Conservation (phyloP, 1,284 basidiomycete species). For the Mrakiaceae sp. region DNA sequence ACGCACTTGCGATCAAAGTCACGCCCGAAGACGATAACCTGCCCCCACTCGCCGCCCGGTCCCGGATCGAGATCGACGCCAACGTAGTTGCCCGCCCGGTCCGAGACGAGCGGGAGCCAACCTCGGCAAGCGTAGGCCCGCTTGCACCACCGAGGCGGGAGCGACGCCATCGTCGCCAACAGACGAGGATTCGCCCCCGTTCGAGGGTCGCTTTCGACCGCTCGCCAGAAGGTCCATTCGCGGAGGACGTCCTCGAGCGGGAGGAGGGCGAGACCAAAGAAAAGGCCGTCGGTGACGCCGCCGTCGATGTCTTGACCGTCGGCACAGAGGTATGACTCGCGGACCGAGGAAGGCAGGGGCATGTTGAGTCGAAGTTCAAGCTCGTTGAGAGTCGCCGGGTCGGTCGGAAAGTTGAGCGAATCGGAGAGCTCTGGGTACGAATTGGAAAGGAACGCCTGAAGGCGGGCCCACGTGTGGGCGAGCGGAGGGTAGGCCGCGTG, state of each 20-base stretch:
- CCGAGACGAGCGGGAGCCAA: constrained; percentile 89
- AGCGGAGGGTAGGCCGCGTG: constrained; percentile 53
- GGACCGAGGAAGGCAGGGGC: constrained; percentile 60
- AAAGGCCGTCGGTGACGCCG: constrained; percentile 73
- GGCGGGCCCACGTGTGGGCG: constrained; percentile 62
- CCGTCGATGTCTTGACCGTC: constrained; percentile 85
- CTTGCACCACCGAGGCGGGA: constrained; percentile 85
- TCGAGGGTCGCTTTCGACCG: constrained; percentile 68
- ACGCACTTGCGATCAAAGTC: constrained; percentile 98
- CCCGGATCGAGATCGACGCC: constrained; percentile 88
- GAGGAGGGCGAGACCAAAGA: constrained; percentile 71
- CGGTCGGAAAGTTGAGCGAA: constrained; percentile 75
- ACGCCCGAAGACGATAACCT: constrained; percentile 93
- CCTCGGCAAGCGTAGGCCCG: constrained; percentile 83
- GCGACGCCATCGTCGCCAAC: constrained; percentile 68
- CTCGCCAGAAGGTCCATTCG: constrained; percentile 89
- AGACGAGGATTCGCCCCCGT: constrained; percentile 64
- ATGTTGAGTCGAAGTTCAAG: constrained; percentile 74
- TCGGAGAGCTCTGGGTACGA: constrained; percentile 85
- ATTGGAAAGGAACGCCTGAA: constrained; percentile 59
- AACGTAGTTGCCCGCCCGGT: constrained; percentile 92
- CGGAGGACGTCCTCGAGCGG: constrained; percentile 80
- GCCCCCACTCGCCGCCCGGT: constrained; percentile 62
- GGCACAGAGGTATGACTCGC: constrained; percentile 68
- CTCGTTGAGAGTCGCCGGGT: constrained; percentile 57